These are phyloP conservation scores for Tagetes patula DNA, from an alignment of 129 eudicot genomes.

Conservation along the genomic window DNA sequence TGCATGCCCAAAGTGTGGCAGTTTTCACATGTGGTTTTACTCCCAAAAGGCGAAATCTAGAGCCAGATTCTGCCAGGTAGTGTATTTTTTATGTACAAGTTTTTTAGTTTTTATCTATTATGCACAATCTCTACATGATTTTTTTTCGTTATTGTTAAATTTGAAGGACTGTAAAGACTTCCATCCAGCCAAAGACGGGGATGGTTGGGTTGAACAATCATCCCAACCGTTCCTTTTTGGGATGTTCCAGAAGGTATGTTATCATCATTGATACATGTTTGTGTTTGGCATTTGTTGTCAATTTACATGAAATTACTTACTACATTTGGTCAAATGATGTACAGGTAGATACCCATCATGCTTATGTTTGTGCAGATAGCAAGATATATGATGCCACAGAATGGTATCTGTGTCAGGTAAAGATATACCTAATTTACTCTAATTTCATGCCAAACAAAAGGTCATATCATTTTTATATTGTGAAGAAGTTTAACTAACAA, in stretches of 20 bases:
- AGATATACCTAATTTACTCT: neutral
- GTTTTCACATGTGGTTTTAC: conserved; percentile 61
- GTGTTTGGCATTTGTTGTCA: conserved; percentile 1
- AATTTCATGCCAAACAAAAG: neutral
- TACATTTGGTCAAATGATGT: conserved; percentile 3
- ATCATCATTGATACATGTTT: conserved; percentile 14
- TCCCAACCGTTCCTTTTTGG: conserved; percentile 90
- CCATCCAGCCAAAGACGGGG: conserved; percentile 54
- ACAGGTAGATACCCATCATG: conserved; percentile 86
- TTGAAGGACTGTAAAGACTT: conserved; percentile 42
- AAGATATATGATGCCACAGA: conserved; percentile 85
- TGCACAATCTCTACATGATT: neutral
- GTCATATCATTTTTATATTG: neutral
- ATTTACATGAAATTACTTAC: neutral
- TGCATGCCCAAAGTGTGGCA: conserved; percentile 76
- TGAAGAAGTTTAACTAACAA: neutral
- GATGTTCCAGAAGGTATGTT: conserved; percentile 68
- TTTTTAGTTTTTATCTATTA: neutral
- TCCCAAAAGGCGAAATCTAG: conserved; percentile 63
- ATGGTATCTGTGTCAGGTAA: conserved; percentile 98
- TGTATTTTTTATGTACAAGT: neutral
- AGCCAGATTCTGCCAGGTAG: conserved; percentile 95
- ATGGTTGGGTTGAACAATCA: conserved; percentile 98
- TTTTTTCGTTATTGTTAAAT: neutral
- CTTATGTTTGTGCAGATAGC: conserved; percentile 90